Conservation (phyloP, 495 filamentous ascomycete species). For the Penicillium coffeae region DNA sequence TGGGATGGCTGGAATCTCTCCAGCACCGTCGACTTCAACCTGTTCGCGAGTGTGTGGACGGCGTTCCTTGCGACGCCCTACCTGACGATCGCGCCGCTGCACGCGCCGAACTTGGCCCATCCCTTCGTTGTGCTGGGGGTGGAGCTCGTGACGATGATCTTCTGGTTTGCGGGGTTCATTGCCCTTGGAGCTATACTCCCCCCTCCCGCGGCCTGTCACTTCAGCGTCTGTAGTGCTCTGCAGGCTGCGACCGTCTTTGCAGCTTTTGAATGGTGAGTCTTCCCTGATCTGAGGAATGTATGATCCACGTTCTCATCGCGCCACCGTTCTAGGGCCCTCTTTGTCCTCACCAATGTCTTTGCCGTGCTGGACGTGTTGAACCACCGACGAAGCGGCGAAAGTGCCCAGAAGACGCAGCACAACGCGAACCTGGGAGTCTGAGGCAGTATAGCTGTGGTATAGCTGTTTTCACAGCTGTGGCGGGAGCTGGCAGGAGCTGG, state of each 20-base stretch:
- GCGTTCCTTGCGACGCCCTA: constrained; percentile 61
- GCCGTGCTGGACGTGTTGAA: constrained; percentile 18
- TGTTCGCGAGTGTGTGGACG: constrained; percentile 72
- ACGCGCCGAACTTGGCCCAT: constrained; percentile 54
- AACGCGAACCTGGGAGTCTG: constrained; percentile 23
- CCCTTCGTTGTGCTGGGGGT: constrained; percentile 59
- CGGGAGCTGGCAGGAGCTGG: neutral
- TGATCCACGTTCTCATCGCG: neutral
- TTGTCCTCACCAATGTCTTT: constrained; percentile 39
- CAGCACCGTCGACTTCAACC: constrained; percentile 60
- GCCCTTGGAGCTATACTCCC: constrained; percentile 62
- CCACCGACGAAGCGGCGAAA: constrained; percentile 17
- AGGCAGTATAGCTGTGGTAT: neutral
- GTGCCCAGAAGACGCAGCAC: constrained; percentile 17
- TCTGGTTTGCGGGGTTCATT: constrained; percentile 85
- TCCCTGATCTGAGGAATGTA: neutral
- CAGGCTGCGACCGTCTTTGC: constrained; percentile 53
- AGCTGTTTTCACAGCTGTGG: neutral
- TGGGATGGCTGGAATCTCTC: constrained; percentile 28
- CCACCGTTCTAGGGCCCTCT: constrained; percentile 42
- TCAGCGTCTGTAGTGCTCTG: constrained; percentile 43
- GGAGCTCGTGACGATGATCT: constrained; percentile 71
- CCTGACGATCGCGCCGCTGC: constrained; percentile 59
- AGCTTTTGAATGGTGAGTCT: constrained; percentile 53
- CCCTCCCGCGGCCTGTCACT: constrained; percentile 40